Base-by-base conservation (phyloP, 2,329 filamentous ascomycete species). In the Alternaria solani region DNA sequence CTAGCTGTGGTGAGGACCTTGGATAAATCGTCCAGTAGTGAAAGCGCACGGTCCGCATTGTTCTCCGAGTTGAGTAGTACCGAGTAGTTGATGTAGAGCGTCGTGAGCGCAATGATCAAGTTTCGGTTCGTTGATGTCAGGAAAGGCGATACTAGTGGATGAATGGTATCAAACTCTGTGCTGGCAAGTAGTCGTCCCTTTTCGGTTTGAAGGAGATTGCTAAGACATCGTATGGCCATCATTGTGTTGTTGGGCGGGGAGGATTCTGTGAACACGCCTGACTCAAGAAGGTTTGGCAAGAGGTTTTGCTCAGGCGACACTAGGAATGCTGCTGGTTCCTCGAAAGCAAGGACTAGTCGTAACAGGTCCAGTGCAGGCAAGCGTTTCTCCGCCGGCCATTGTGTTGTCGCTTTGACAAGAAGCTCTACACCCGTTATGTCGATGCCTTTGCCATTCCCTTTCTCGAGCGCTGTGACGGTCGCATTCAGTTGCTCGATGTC, bases 361-460 rank as follows among this genome's bases (percentile, higher is more conserved):
- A 98, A 84, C 1, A 98, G 83, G 76, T 98, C 95, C 1, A 99
- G 86, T 12, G 89, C 92, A 0, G 95, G 91, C 0, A 99, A 85
- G 46, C 93, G 89, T 67, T 92, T 91, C 12, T 88, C 84, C 54
- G 90, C 88, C 2, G 94, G 91, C 95, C 95, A 99, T 32, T 84
- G 78, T 0, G 91, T 92, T 18, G 89, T 87, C 54, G 96, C 85
- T 70, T 89, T 92, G 59, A 93, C 81, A 6, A 93, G 82, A 0
- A 93, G 80, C 23, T 88, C 82, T 3, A 94, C 78, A 1, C 88
- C 85, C 18, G 81, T 74, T 7, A 84, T 77, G 7, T 87, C 25
- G 77, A 81, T 41, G 46, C 65, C 63, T 54, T 77, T 71, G 12
- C 66, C 64, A 32, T 74, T 62, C n/a, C 71, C 73, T 59, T 77